A percentile compares a stretch with the other conserved stretches of the same genome.
Conservation (phyloP, 169 alveolate genomes). For the Cyclospora cayetanensis region DNA sequence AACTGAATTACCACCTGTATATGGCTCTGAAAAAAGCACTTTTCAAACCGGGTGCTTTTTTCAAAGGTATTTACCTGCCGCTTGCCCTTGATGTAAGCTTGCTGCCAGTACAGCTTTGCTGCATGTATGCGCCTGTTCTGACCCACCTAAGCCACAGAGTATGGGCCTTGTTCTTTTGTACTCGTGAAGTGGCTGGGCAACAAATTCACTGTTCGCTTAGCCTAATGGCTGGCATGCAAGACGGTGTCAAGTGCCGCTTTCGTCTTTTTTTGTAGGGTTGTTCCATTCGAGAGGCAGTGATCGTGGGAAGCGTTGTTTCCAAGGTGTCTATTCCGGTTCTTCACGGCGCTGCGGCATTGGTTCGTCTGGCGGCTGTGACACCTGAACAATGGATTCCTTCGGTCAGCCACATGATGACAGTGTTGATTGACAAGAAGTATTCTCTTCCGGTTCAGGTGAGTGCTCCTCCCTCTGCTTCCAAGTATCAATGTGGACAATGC, state of each 20-base stretch:
- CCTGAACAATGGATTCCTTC: conserved; percentile 70
- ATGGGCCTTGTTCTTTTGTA: background rate
- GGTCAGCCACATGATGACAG: conserved; percentile 83
- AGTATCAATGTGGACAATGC: background rate
- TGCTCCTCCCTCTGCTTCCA: background rate
- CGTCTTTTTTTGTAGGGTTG: conserved; percentile 71
- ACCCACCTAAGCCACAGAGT: background rate
- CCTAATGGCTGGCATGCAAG: no score
- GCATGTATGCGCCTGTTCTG: background rate
- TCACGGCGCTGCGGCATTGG: conserved; percentile 93
- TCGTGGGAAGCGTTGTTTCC: conserved; percentile 88
- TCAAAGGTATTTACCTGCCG: conserved; percentile 94
- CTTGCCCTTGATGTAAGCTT: conserved; percentile 75
- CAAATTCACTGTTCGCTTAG: no score
- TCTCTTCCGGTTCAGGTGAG: conserved; percentile 71
- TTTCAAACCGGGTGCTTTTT: conserved; percentile 95
- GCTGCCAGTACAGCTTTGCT: background rate
- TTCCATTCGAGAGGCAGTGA: conserved; percentile 92
- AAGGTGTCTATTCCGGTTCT: conserved; percentile 89
- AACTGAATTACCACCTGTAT: conserved; percentile 91
- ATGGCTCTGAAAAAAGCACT: conserved; percentile 88
- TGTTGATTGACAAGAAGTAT: conserved; percentile 89
- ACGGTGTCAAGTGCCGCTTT: background rate
- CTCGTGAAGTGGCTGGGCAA: no score
- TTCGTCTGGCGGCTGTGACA: conserved; percentile 83